Conservation (phyloP, 2,329 filamentous ascomycete genomes). For the Ophiostoma himal-ulmi region DNA sequence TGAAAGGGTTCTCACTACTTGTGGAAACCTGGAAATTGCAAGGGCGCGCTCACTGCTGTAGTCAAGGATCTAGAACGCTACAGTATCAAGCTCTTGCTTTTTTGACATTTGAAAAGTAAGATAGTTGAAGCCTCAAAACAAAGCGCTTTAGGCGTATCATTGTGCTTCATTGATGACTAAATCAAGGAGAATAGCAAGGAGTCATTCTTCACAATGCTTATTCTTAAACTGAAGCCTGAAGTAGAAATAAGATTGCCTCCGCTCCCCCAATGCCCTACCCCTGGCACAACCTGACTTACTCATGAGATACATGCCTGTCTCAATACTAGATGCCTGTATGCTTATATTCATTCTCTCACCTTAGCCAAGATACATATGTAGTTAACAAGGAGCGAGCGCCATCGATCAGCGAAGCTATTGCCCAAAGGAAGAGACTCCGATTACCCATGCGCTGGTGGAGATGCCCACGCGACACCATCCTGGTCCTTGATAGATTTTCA, state of each 20-base stretch:
- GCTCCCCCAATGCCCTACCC: not conserved
- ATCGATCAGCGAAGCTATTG: not conserved
- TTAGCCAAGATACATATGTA: not conserved
- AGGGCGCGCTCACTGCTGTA: not conserved
- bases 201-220: not conserved
- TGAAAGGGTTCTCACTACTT: not conserved
- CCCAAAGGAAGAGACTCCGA: not conserved
- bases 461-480: slow-evolving; percentile 6
- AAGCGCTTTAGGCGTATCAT: not conserved
- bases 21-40: slow-evolving; percentile 10
- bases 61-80: not conserved
- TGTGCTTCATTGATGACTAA: not conserved
- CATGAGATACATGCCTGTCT: not conserved
- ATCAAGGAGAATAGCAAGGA: not conserved
- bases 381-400: not conserved
- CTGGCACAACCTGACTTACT: not conserved
- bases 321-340: not conserved
- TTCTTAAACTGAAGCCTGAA: not conserved
- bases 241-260: not conserved
- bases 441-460: not conserved
- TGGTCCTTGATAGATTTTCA: not conserved
- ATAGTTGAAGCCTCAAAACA: not conserved
- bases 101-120: no score
- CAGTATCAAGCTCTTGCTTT: not conserved
- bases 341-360: not conserved